Evolutionary conservation across 2,329 filamentous ascomycete genomes (phyloP).

Genomic region (Cladosporium phlei): DNA sequence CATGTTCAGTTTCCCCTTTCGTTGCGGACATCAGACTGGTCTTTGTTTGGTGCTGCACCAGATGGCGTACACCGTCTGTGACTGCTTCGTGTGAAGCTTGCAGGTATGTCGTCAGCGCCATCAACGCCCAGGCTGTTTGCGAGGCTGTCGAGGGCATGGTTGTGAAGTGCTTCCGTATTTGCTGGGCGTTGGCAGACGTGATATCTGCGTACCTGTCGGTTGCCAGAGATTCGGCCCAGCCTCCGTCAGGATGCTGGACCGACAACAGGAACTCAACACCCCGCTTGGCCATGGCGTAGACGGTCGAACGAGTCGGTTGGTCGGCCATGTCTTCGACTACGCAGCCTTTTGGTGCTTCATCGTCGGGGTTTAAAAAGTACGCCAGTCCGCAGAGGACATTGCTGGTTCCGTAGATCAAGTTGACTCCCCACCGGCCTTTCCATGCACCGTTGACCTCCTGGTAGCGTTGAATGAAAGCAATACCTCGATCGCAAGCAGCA

Average conservation of each 20-base stretch:
- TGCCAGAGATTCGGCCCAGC: background rate
- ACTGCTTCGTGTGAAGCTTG: background rate
- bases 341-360: background rate
- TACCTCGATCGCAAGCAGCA: too few relatives aligned
- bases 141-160: background rate
- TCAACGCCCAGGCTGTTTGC: background rate
- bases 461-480: background rate
- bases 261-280: background rate
- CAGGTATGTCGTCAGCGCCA: background rate
- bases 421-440: background rate
- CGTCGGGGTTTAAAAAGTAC: background rate
- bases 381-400: background rate
- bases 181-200: background rate
- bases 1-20: too few relatives aligned
- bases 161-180: background rate
- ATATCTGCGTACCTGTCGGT: background rate
- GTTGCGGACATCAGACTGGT: background rate
- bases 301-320: background rate
- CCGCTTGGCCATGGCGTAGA: background rate
- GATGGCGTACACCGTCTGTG: background rate
- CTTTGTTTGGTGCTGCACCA: background rate
- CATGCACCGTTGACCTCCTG: background rate
- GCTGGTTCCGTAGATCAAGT: background rate
- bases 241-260: background rate
- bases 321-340: background rate